phyloP scores from a whole-genome alignment of 768 basidiomycete species.

The Pisolithus orientalis region DNA sequence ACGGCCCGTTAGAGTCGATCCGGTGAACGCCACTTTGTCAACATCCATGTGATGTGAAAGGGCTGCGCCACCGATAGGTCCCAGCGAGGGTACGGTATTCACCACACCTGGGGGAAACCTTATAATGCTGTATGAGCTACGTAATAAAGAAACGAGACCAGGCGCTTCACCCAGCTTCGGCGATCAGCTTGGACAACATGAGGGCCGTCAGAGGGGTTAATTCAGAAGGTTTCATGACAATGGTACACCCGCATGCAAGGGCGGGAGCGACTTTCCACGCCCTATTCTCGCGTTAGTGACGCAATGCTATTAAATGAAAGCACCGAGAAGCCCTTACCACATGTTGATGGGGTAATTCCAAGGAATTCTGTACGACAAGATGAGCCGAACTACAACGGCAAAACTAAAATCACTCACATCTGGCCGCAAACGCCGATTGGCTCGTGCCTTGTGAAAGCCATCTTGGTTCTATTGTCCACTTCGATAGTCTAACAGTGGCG shows the following conservation, averaged over 20 bases:
- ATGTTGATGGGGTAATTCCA: constrained; percentile 92
- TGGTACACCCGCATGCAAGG: constrained; percentile 84
- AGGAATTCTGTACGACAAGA: constrained; percentile 52
- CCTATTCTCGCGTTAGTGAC: constrained; percentile 30
- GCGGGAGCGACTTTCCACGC: constrained; percentile 93
- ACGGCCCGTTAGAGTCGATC: constrained; percentile 83
- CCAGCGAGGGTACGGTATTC: constrained; percentile 82
- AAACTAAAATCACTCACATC: constrained; percentile 43
- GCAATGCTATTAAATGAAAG: constrained; percentile 1
- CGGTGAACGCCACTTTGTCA: constrained; percentile 95
- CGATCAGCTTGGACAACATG: constrained; percentile 73
- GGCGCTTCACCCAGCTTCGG: constrained; percentile 68
- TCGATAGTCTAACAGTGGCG: constrained; percentile 50
- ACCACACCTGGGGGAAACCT: constrained; percentile 90
- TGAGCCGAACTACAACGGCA: constrained; percentile 5
- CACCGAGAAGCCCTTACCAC: constrained; percentile 42
- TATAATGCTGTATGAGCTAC: constrained; percentile 10
- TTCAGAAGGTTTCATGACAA: constrained; percentile 95
- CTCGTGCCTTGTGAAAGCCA: constrained; percentile 83
- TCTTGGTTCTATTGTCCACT: constrained; percentile 71
- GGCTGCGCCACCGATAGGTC: constrained; percentile 78
- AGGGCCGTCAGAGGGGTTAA: constrained; percentile 79
- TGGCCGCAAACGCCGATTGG: constrained; percentile 95
- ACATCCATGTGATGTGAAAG: constrained; percentile 78
- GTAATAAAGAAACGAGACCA: constrained; percentile 6